phyloP scores from a whole-genome alignment of 2,329 filamentous ascomycete species.

The Penicillium occitanis region DNA sequence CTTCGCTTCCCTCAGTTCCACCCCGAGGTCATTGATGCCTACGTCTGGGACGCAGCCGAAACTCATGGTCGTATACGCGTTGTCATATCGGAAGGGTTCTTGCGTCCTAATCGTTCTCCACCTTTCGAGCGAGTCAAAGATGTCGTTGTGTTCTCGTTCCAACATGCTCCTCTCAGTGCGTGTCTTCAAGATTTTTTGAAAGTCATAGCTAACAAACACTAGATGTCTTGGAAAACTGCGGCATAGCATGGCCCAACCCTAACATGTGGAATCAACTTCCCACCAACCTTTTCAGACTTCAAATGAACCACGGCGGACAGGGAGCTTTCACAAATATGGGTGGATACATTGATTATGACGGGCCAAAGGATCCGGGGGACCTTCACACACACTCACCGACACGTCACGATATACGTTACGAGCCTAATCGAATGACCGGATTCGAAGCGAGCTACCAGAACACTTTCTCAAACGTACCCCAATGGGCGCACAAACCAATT shows the following conservation, averaged over 20 bases:
- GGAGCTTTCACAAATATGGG: not conserved
- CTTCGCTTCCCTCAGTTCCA: slow-evolving; percentile 74
- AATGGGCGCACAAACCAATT: slow-evolving; percentile 35
- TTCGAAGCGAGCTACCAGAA: slow-evolving; percentile 27
- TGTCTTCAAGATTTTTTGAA: not conserved
- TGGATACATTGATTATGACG: slow-evolving; percentile 26
- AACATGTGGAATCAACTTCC: slow-evolving; percentile 62
- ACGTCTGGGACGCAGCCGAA: slow-evolving; percentile 70
- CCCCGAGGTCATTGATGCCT: slow-evolving; percentile 65
- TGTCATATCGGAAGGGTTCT: slow-evolving; percentile 71
- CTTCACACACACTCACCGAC: slow-evolving; percentile 65
- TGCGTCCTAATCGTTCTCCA: slow-evolving; percentile 46
- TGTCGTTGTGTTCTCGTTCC: slow-evolving; percentile 75
- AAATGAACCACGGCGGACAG: slow-evolving; percentile 24
- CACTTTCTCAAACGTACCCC: slow-evolving; percentile 27
- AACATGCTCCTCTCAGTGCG: slow-evolving; percentile 76
- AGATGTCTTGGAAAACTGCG: slow-evolving; percentile 71
- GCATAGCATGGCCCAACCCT: slow-evolving; percentile 77
- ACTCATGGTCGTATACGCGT: slow-evolving; percentile 73
- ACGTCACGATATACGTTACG: slow-evolving; percentile 29
- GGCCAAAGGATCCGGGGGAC: slow-evolving; percentile 51
- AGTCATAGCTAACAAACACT: slow-evolving; percentile 8
- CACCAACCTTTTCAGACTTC: slow-evolving; percentile 39
- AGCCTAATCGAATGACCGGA: slow-evolving; percentile 17
- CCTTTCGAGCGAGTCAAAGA: slow-evolving; percentile 70